Conservation (phyloP, 2,329 filamentous ascomycete genomes). For the Nannizzia gypsea region DNA sequence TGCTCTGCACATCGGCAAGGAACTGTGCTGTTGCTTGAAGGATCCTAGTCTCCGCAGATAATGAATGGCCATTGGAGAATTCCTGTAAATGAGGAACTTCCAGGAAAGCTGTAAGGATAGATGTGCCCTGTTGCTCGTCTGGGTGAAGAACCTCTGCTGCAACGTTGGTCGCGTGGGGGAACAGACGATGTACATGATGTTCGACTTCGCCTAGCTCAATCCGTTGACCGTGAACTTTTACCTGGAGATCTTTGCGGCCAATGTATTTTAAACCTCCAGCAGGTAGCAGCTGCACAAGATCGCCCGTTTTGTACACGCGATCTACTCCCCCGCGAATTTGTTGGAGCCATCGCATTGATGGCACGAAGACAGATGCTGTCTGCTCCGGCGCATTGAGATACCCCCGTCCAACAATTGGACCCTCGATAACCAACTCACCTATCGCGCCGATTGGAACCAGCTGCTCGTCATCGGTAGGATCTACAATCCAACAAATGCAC, state of each 20-base stretch:
- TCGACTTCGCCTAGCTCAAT: conserved; percentile 43
- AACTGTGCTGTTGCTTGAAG: no score
- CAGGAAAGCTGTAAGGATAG: no score
- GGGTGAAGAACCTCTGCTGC: background rate
- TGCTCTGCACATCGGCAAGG: no score
- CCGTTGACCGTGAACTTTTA: conserved; percentile 49
- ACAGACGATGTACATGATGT: background rate
- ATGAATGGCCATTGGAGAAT: no score
- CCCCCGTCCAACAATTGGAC: conserved; percentile 23
- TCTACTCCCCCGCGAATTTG: background rate
- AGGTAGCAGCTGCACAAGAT: conserved; percentile 5
- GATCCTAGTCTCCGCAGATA: no score
- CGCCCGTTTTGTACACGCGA: conserved; percentile 7
- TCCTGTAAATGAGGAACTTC: no score
- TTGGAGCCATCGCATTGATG: conserved; percentile 8
- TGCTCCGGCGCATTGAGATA: conserved; percentile 26
- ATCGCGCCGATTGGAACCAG: conserved; percentile 17
- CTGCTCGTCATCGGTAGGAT: conserved; percentile 13
- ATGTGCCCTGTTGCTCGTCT: background rate
- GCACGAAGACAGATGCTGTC: conserved; percentile 20
- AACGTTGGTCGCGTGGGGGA: background rate
- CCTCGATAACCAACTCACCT: conserved; percentile 25
- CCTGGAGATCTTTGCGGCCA: conserved; percentile 48
- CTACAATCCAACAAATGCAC: conserved; percentile 16
- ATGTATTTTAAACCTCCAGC: conserved; percentile 17